Conservation (phyloP, 139 green algal species). For the Asterochloris sp. region DNA sequence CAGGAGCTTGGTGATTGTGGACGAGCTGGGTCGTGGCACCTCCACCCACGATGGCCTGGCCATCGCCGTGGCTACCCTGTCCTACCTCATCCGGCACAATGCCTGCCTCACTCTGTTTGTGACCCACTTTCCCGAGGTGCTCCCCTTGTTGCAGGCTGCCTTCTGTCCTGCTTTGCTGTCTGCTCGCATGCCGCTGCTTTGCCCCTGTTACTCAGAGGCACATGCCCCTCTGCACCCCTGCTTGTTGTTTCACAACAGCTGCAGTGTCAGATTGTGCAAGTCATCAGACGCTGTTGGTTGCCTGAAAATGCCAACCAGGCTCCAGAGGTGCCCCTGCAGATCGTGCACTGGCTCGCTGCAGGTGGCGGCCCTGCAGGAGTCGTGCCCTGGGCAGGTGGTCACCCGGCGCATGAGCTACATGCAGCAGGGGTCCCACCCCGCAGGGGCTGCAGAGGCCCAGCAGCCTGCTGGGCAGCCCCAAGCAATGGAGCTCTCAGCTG, state of each 20-base stretch:
- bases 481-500: no score
- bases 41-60: constrained; percentile 57
- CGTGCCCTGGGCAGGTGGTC: constrained; percentile 17
- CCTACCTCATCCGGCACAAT: constrained; percentile 34
- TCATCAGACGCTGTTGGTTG: no score
- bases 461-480: neutral
- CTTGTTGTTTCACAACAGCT: no score
- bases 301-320: no score
- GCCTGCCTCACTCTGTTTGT: constrained; percentile 67
- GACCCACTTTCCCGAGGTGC: constrained; percentile 69
- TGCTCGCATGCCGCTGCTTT: no score
- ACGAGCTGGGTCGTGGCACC: constrained; percentile 69
- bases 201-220: no score
- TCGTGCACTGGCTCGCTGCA: neutral
- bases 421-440: constrained; percentile 16
- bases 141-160: no score
- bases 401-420: constrained; percentile 44
- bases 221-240: no score
- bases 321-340: neutral
- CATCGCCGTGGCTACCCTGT: constrained; percentile 60
- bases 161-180: no score
- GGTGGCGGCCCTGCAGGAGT: constrained; percentile 25
- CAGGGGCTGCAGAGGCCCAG: neutral
- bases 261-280: no score
- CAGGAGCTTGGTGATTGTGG: constrained; percentile 59